phyloP scores from a whole-genome alignment of 768 basidiomycete species.

The Leccinum longicurvipes region DNA sequence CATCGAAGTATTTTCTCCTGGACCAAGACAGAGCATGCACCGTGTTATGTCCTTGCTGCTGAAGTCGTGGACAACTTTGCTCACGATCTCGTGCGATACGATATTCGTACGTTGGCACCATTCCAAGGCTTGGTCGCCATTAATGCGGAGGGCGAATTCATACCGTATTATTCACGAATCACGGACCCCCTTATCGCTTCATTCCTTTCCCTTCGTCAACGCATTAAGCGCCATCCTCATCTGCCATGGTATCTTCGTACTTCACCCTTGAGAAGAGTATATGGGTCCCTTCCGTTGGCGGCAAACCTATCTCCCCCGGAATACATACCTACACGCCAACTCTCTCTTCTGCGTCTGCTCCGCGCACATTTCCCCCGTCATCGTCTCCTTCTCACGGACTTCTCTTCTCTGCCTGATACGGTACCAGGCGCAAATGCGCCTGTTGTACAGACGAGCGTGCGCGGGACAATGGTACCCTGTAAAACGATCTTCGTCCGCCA shows the following conservation, averaged over 20 bases:
- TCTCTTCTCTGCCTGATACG: slow-evolving; percentile 81
- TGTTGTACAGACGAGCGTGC: slow-evolving; percentile 92
- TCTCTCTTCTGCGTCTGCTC: slow-evolving; percentile 79
- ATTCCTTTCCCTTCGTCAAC: slow-evolving; percentile 67
- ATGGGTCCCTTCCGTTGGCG: slow-evolving; percentile 76
- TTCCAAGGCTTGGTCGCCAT: slow-evolving; percentile 82
- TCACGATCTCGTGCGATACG: slow-evolving; percentile 92
- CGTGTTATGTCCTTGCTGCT: slow-evolving; percentile 91
- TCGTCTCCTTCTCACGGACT: slow-evolving; percentile 92
- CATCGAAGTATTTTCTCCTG: slow-evolving; percentile 87
- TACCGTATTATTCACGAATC: slow-evolving; percentile 77
- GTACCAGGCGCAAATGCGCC: slow-evolving; percentile 69
- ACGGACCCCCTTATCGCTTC: slow-evolving; percentile 81
- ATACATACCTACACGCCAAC: slow-evolving; percentile 88
- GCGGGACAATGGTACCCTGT: slow-evolving; percentile 82
- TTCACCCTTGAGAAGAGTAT: slow-evolving; percentile 58
- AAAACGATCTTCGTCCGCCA: slow-evolving; percentile 88
- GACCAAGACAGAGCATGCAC: slow-evolving; percentile 68
- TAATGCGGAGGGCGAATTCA: slow-evolving; percentile 77
- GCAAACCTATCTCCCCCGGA: slow-evolving; percentile 86
- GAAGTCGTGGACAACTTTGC: slow-evolving; percentile 99
- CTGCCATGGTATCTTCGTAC: slow-evolving; percentile 55
- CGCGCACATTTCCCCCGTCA: slow-evolving; percentile 86
- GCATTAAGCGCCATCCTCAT: slow-evolving; percentile 55
- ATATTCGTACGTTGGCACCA: slow-evolving; percentile 72